phyloP scores from a whole-genome alignment of 2,329 filamentous ascomycete genomes.

The Ceratocystis variospora region DNA sequence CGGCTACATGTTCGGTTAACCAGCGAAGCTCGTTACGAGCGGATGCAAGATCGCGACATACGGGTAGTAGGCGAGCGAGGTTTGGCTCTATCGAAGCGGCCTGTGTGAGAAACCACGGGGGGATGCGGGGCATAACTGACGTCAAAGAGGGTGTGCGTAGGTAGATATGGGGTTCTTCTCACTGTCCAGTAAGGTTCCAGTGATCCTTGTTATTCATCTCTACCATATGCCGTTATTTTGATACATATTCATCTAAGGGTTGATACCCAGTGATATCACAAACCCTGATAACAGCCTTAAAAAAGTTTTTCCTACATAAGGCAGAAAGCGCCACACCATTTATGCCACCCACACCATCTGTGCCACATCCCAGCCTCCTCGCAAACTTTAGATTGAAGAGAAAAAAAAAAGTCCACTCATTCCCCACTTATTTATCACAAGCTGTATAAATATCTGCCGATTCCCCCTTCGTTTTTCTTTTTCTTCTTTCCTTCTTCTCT shows the following conservation, averaged over 20 bases:
- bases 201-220: too few relatives aligned
- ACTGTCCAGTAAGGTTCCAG: too few relatives aligned
- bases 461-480: slow-evolving; percentile 1
- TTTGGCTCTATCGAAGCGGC: slow-evolving; percentile 42
- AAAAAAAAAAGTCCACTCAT: slow-evolving; percentile 2
- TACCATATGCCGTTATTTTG: background rate
- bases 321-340: background rate
- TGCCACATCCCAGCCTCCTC: slow-evolving; percentile 4
- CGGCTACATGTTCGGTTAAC: slow-evolving; percentile 48
- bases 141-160: background rate
- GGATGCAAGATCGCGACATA: slow-evolving; percentile 48
- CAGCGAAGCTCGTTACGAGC: slow-evolving; percentile 59
- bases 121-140: slow-evolving; percentile 45
- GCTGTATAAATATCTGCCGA: slow-evolving; percentile 15
- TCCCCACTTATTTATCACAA: background rate
- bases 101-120: slow-evolving; percentile 41
- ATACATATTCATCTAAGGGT: background rate
- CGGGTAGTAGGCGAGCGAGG: slow-evolving; percentile 47
- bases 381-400: background rate
- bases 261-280: background rate
- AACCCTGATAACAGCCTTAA: background rate
- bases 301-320: background rate
- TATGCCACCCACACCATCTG: background rate
- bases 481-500: slow-evolving; percentile 16
- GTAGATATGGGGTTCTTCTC: background rate